A percentile compares a stretch with the other conserved stretches of the same genome.
Evolutionary conservation across 352 stramenopile genomes (phyloP).

Genomic region (Phytopythium oedochilum): DNA sequence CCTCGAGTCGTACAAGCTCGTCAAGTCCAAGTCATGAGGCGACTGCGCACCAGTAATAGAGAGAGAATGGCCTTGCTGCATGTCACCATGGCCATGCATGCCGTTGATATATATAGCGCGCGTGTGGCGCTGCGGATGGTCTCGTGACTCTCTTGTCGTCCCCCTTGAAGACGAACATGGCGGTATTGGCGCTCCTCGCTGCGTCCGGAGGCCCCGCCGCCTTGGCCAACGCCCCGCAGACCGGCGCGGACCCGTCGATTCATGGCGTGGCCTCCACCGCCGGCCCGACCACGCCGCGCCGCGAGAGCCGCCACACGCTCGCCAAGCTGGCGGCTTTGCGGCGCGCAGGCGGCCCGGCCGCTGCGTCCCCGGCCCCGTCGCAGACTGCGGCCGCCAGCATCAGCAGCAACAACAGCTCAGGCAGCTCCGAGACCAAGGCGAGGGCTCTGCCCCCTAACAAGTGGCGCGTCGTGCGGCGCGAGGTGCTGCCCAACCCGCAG

Average conservation of each 20-base stretch:
- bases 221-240: no score
- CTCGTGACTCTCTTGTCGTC: no score
- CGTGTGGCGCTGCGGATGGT: no score
- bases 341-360: background rate
- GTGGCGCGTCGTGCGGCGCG: conserved; percentile 24
- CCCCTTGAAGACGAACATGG: background rate
- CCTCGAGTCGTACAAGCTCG: conserved; percentile 79
- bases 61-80: no score
- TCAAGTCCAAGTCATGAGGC: conserved; percentile 63
- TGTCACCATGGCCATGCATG: background rate
- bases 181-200: background rate
- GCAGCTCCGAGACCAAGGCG: background rate
- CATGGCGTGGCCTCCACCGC: no score
- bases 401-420: background rate
- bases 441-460: no score
- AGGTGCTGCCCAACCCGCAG: conserved; percentile 38
- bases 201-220: no score
- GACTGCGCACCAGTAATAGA: background rate
- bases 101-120: background rate
- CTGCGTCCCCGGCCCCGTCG: background rate
- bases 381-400: background rate
- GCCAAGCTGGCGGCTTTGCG: background rate
- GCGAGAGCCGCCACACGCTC: background rate
- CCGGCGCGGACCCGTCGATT: no score
- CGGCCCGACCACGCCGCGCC: background rate